Evolutionary conservation across 2,329 filamentous ascomycete genomes (phyloP), one percentile per base, ranked within the genome.

Genomic region (Calonectria ilicicola): DNA sequence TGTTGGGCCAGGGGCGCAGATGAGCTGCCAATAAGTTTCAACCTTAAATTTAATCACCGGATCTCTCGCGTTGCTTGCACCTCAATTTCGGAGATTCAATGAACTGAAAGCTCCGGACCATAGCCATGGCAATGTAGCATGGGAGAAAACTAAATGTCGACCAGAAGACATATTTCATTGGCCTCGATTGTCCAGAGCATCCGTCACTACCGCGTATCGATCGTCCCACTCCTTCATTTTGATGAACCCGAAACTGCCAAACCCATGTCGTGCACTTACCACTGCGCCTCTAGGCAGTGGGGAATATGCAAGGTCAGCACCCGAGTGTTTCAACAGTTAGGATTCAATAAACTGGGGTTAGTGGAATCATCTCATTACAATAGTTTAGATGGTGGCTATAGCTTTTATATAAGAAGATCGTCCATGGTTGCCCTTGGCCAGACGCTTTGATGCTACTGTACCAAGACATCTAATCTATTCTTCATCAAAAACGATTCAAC

Each of bases 251-350:
- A 35, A 32, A 32, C 49, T 56, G 49, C 49, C 49, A 56, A 35
- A 21, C 29, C 51, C 32, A 56, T 14, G 29, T n/a, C 29, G 21
- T 32, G 32, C 49, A 53, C 49, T 10, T 19, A 35, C 14, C 29
- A 58, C 53, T 58, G 53, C 53, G 53, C 53, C 53, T 58, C 35
- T n/a, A n/a, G 51, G 51, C 29, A 12, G 53, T 58, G 53, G 53
- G n/a, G 53, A 58, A 58, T 38, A 58, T 58, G 53, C 53, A 58
- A 58, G 53, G 53, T 58, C 53, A 58, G 53, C 53, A 58, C 29
- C 14, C 29, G 35, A 38, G 53, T 58, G 53, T 58, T 58, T 58
- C 53, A 38, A 58, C 32, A 8, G 53, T 32, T 21, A 58, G 53
- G 53, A 58, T 58, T 38, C 29, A 7, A 35, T 12, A 32, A 10